Base-by-base conservation (phyloP, 148 eudicot genomes). In the Silene conica region DNA sequence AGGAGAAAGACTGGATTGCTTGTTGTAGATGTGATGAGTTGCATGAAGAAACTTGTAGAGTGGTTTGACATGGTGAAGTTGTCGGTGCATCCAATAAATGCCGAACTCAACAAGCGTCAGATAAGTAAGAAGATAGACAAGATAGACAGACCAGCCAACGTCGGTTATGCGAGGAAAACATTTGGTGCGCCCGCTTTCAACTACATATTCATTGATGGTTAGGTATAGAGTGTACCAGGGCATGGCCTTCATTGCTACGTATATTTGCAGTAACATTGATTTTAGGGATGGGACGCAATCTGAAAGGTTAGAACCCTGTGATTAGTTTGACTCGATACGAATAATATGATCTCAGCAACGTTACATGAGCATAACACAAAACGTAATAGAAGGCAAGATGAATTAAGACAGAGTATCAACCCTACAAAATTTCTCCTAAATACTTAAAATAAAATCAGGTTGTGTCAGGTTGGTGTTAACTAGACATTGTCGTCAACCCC, bases 1-100 rank as follows among this genome's bases (percentile, higher is more conserved):
- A 3, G 98, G 98, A 23, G 98, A 95, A 52, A 95, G 98, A 38
- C 97, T 90, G 69, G 90, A 90, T 70, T 95, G 90, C 85, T 95
- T 95, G 90, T 95, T 95, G 87, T 92, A 95, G 61, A 95, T 95
- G 80, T 95, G 98, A 84, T 95, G 98, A 2, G 89, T 92, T 3
- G 98, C 86, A 77, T 95, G 97, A 67, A 94, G 98, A 76, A 86
- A 73, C 84, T 92, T 95, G 80, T 95, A 95, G 16, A 95, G 86
- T 55, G 89, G 91, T 74, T 95, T 95, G n/a, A 95, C 85, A 80
- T 95, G 97, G 74, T 95, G 98, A 70, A 95, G 74, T 71, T 81
- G 82, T 77, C 97, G 75, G 70, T 95, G 98, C 85, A 83, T 82
- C 98, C 97, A 95, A 41, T 95, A 95, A 73, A 95, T 95, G 21